These are phyloP conservation scores for Tylopilus cervinicoccineus DNA, from an alignment of 768 basidiomycete genomes.

Conservation along the genomic window DNA sequence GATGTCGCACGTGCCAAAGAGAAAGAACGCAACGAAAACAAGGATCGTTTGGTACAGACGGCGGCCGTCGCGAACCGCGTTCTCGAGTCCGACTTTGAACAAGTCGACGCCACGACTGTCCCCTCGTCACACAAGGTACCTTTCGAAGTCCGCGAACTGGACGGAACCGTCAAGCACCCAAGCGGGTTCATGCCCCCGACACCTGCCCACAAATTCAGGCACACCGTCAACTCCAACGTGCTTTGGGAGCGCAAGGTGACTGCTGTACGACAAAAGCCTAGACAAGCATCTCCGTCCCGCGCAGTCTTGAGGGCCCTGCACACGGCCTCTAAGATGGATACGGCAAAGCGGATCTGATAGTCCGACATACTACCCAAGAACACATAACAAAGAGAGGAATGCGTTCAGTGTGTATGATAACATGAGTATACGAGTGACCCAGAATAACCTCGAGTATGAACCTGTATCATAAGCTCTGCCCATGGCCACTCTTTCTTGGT, in stretches of 20 bases:
- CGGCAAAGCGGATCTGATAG: background rate
- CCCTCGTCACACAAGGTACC: slow-evolving; percentile 37
- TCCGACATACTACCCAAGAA: too few species aligned
- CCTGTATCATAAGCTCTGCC: too few species aligned
- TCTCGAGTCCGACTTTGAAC: slow-evolving; percentile 27
- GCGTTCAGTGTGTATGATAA: too few species aligned
- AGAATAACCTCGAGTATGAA: too few species aligned
- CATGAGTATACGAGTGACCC: too few species aligned
- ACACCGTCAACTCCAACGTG: slow-evolving; percentile 5
- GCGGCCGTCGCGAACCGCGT: slow-evolving; percentile 30
- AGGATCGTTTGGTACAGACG: slow-evolving; percentile 25
- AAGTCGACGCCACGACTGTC: slow-evolving; percentile 23
- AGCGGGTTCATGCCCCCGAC: slow-evolving; percentile 45
- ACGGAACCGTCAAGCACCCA: slow-evolving; percentile 38
- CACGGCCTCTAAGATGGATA: slow-evolving; percentile 13
- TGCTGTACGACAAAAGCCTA: slow-evolving; percentile 3
- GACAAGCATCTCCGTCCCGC: slow-evolving; percentile 13
- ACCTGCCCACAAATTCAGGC: slow-evolving; percentile 35
- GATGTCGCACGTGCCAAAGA: slow-evolving; percentile 25
- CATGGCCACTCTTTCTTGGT: too few species aligned
- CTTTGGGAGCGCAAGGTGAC: slow-evolving; percentile 19
- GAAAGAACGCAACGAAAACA: slow-evolving; percentile 17
- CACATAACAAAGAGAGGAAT: too few species aligned
- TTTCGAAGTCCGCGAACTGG: slow-evolving; percentile 35
- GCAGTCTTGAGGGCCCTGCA: slow-evolving; percentile 21